Conservation (phyloP, 2,329 filamentous ascomycete genomes). For the Cercospora janseana region DNA sequence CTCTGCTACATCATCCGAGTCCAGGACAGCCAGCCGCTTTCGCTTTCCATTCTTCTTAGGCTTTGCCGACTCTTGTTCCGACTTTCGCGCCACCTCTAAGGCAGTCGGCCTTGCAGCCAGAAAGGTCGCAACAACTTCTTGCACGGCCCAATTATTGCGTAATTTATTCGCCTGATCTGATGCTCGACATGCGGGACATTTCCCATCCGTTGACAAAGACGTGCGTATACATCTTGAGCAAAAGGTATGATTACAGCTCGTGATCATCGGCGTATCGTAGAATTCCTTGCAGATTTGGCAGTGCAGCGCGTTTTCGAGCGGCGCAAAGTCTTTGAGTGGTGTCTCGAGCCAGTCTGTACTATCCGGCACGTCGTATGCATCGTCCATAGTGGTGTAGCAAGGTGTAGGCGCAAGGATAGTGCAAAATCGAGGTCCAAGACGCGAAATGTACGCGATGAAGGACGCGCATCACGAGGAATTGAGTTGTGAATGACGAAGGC, state of each 20-base stretch:
- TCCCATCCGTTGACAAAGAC: constrained; percentile 76
- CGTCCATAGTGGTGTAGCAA: constrained; percentile 19
- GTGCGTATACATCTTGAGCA: constrained; percentile 93
- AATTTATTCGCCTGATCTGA: constrained; percentile 80
- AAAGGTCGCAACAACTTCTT: constrained; percentile 82
- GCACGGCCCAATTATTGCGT: constrained; percentile 77
- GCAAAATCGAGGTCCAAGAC: neutral
- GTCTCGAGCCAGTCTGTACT: constrained; percentile 83
- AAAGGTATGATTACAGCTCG: constrained; percentile 91
- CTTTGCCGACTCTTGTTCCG: constrained; percentile 28
- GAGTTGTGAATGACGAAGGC: constrained; percentile 9
- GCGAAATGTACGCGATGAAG: constrained; percentile 1
- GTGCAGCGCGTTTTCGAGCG: constrained; percentile 79
- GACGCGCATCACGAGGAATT: constrained; percentile 1
- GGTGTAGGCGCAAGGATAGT: neutral
- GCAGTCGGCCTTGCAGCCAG: constrained; percentile 61
- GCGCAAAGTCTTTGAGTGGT: constrained; percentile 61
- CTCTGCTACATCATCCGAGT: constrained; percentile 34
- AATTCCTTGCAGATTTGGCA: constrained; percentile 99
- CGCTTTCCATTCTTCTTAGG: constrained; percentile 49
- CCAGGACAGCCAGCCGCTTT: constrained; percentile 43
- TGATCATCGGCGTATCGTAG: constrained; percentile 90
- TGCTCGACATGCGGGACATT: constrained; percentile 80
- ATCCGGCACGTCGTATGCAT: constrained; percentile 57
- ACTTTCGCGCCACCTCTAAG: constrained; percentile 60